phyloP scores from a whole-genome alignment of 768 basidiomycete genomes.

The Calocybe gangraenosa region DNA sequence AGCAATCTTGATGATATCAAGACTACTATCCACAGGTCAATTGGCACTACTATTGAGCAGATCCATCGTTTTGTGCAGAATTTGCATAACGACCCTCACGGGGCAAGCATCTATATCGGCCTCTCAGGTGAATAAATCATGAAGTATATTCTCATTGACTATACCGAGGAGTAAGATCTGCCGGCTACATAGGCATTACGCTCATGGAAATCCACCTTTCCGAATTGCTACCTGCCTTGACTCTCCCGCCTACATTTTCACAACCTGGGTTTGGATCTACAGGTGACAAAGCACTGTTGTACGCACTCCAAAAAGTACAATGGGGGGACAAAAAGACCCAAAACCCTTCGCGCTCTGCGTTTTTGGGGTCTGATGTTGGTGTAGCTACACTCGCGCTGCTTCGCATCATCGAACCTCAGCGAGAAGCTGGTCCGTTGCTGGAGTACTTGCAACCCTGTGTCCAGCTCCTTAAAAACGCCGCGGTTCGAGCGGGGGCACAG shows the following conservation, averaged over 20 bases:
- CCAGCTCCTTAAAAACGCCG: slow-evolving; percentile 20
- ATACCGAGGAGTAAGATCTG: too few species aligned
- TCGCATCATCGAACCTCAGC: slow-evolving; percentile 19
- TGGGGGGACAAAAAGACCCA: not conserved
- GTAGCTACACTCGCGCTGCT: slow-evolving; percentile 31
- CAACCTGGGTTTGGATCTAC: not conserved
- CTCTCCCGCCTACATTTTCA: not conserved
- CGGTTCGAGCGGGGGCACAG: slow-evolving; percentile 13
- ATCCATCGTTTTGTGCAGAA: slow-evolving; percentile 1
- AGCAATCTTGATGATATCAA: slow-evolving; percentile 7
- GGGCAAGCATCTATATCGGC: slow-evolving; percentile 11
- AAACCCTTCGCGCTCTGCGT: slow-evolving; percentile 24
- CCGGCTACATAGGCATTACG: slow-evolving; percentile 5
- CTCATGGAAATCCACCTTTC: slow-evolving; percentile 7
- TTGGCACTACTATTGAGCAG: not conserved
- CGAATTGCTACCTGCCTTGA: not conserved
- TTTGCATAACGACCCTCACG: not conserved
- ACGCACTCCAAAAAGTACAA: not conserved
- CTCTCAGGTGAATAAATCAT: slow-evolving; percentile 11
- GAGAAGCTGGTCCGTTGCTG: slow-evolving; percentile 9
- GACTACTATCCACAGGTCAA: slow-evolving; percentile 2
- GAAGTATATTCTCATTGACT: too few species aligned
- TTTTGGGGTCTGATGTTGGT: slow-evolving; percentile 38
- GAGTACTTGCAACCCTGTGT: slow-evolving; percentile 18
- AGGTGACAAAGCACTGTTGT: slow-evolving; percentile 6